These are phyloP conservation scores for Aaosphaeria arxii DNA, from an alignment of 2,329 filamentous ascomycete genomes.

Conservation along the genomic window DNA sequence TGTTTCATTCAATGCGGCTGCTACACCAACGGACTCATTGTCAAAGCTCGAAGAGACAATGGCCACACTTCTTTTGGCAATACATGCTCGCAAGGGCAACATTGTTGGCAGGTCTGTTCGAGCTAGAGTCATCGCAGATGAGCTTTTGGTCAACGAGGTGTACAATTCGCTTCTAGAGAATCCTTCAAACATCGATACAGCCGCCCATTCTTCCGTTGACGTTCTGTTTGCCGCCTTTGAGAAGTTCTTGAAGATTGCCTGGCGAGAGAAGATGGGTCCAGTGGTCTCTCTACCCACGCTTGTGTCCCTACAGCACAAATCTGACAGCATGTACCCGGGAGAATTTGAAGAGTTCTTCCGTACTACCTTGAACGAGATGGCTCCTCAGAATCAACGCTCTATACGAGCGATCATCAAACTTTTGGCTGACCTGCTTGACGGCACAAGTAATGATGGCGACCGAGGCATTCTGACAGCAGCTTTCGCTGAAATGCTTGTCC, in stretches of 20 bases:
- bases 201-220: conserved; percentile 74
- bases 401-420: conserved; percentile 82
- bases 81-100: conserved; percentile 83
- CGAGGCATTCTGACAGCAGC: conserved; percentile 82
- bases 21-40: conserved; percentile 41
- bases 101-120: conserved; percentile 76
- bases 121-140: conserved; percentile 67
- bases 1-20: conserved; percentile 21
- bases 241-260: conserved; percentile 84
- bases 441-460: conserved; percentile 87
- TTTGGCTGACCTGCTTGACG: conserved; percentile 81
- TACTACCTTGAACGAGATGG: conserved; percentile 50
- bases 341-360: conserved; percentile 65
- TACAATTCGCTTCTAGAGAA: conserved; percentile 87
- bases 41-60: conserved; percentile 80
- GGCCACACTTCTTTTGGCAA: conserved; percentile 74
- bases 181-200: conserved; percentile 72
- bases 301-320: conserved; percentile 67
- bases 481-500: conserved; percentile 82
- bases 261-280: conserved; percentile 83
- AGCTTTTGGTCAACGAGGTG: conserved; percentile 79
- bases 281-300: conserved; percentile 72
- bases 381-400: conserved; percentile 65
- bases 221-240: conserved; percentile 90
- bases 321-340: conserved; percentile 62